Conservation (phyloP, 495 filamentous ascomycete species). For the Hypoxylon cercidicola region DNA sequence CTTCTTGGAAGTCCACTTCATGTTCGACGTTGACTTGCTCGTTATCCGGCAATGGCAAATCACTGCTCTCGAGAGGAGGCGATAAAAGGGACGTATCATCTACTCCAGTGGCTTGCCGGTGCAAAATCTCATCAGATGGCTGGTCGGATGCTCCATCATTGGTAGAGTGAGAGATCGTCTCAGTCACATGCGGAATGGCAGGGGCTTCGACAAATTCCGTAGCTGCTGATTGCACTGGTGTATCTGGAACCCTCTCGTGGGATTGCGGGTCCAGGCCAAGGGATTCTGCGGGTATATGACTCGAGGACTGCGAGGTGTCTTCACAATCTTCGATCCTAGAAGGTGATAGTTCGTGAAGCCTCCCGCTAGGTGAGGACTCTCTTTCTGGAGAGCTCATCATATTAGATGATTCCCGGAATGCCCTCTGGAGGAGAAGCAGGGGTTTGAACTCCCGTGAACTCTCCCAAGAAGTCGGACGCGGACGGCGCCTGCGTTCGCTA, state of each 20-base stretch:
- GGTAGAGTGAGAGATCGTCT: not conserved
- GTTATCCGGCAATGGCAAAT: slow-evolving; percentile 1
- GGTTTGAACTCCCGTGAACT: slow-evolving; percentile 60
- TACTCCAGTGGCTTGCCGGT: slow-evolving; percentile 5
- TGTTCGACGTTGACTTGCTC: not conserved
- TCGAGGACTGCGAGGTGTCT: slow-evolving; percentile 8
- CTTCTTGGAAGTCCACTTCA: not conserved
- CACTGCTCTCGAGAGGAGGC: slow-evolving; percentile 28
- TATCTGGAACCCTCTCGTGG: slow-evolving; percentile 12
- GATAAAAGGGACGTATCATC: slow-evolving; percentile 20
- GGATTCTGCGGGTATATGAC: slow-evolving; percentile 7
- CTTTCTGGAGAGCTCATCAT: slow-evolving; percentile 33
- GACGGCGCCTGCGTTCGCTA: slow-evolving; percentile 43
- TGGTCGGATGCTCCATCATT: not conserved
- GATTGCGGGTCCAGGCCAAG: slow-evolving; percentile 7
- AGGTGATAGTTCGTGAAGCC: slow-evolving; percentile 14
- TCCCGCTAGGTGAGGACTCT: slow-evolving; percentile 14
- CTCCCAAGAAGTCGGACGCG: slow-evolving; percentile 63
- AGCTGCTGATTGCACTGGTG: not conserved
- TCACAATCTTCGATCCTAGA: slow-evolving; percentile 17
- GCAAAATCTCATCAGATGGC: slow-evolving; percentile 6
- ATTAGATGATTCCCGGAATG: slow-evolving; percentile 27
- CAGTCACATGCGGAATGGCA: not conserved
- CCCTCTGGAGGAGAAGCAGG: slow-evolving; percentile 58
- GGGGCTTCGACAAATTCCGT: not conserved